Conservation (phyloP, 495 filamentous ascomycete genomes). For the Trichocladium uniseriatum region DNA sequence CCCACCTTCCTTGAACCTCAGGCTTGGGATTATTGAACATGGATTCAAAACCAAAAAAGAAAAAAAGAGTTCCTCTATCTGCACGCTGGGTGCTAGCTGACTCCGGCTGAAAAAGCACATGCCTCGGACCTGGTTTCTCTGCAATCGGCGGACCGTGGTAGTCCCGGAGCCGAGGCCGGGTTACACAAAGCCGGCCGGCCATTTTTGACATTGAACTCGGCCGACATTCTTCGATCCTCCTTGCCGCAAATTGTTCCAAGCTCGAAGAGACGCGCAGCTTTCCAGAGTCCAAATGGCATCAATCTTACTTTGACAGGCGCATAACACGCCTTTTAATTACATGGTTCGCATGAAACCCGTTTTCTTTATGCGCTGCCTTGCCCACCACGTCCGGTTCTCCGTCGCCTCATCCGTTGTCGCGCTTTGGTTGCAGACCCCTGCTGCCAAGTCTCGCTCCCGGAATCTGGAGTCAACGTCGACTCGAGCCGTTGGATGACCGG, state of each 20-base stretch:
- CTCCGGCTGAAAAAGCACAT: too few species aligned
- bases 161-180: neutral
- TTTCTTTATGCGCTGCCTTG: slow-evolving; percentile 38
- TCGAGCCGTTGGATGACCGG: neutral
- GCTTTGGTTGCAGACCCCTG: slow-evolving; percentile 2
- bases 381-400: neutral
- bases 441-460: slow-evolving; percentile 18
- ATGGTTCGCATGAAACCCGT: slow-evolving; percentile 38
- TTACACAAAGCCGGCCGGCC: too few species aligned
- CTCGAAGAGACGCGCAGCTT: slow-evolving; percentile 35
- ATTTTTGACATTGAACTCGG: slow-evolving; percentile 1
- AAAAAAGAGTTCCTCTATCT: too few species aligned
- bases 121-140: too few species aligned
- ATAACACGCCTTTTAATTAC: slow-evolving; percentile 45
- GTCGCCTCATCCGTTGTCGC: slow-evolving; percentile 11
- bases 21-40: too few species aligned
- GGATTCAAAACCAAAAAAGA: too few species aligned
- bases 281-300: slow-evolving; percentile 38
- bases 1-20: too few species aligned
- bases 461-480: neutral
- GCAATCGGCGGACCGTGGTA: neutral
- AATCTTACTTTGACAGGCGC: slow-evolving; percentile 29
- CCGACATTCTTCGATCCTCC: slow-evolving; percentile 1
- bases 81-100: too few species aligned
- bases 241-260: slow-evolving; percentile 7